Evolutionary conservation across 345 rosid genomes (phyloP).

Genomic region (Noccaea caerulescens): DNA sequence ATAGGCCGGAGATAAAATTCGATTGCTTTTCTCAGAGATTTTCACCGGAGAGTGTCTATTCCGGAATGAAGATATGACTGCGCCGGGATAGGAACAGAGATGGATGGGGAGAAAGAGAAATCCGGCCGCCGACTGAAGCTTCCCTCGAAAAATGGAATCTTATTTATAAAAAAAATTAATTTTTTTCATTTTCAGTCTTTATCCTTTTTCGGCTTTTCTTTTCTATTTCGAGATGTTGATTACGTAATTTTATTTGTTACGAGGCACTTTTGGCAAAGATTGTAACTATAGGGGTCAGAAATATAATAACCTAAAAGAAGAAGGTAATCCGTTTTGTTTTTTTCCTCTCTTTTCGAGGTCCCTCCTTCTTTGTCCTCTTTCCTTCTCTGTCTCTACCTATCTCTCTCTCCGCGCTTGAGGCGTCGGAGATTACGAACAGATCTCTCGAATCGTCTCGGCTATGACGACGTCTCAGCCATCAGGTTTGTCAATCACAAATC

Average conservation of each 20-base stretch:
- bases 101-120: slow-evolving; percentile 16
- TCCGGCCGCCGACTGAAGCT: slow-evolving; percentile 42
- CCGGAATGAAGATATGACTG: slow-evolving; percentile 4
- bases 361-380: slow-evolving; percentile 35
- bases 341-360: slow-evolving; percentile 42
- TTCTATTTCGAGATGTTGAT: slow-evolving; percentile 25
- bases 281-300: slow-evolving; percentile 26
- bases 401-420: slow-evolving; percentile 37
- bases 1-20: neutral
- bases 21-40: neutral
- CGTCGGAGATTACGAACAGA: slow-evolving; percentile 36
- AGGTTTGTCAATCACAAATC: slow-evolving; percentile 44
- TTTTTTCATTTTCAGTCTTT: slow-evolving; percentile 9
- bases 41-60: slow-evolving; percentile 17
- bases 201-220: slow-evolving; percentile 38
- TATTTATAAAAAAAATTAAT: neutral
- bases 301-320: slow-evolving; percentile 39
- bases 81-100: slow-evolving; percentile 41
- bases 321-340: slow-evolving; percentile 43
- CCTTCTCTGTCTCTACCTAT: slow-evolving; percentile 5
- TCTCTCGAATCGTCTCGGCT: slow-evolving; percentile 36
- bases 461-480: slow-evolving; percentile 57
- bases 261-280: slow-evolving; percentile 16
- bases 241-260: neutral
- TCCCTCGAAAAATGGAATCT: slow-evolving; percentile 43